These are phyloP conservation scores for Pseudognaphalium luteoalbum DNA, from an alignment of 129 eudicot species.

Conservation along the genomic window DNA sequence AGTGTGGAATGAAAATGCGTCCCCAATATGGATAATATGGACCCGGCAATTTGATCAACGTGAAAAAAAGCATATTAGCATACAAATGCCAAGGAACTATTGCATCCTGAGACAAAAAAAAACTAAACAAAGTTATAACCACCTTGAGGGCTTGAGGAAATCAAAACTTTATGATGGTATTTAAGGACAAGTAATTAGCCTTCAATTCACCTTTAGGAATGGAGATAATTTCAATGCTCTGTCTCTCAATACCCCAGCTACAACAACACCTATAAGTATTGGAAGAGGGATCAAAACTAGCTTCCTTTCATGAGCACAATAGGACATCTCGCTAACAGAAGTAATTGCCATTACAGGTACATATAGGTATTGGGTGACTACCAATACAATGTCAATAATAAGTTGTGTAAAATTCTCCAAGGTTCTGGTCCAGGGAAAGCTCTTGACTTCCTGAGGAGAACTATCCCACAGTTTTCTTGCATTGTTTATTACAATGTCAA, in stretches of 20 bases:
- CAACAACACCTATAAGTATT: slow-evolving; percentile 60
- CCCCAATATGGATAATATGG: slow-evolving; percentile 96
- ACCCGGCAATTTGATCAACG: slow-evolving; percentile 82
- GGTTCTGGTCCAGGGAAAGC: slow-evolving; percentile 65
- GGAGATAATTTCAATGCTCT: slow-evolving; percentile 77
- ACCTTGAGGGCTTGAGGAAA: background rate
- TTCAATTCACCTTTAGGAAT: slow-evolving; percentile 59
- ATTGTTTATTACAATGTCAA: slow-evolving; percentile 49
- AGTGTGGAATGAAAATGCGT: slow-evolving; percentile 76
- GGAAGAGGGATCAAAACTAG: slow-evolving; percentile 61
- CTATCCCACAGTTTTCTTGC: slow-evolving; percentile 66
- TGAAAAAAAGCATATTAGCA: slow-evolving; percentile 52
- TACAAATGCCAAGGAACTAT: slow-evolving; percentile 68
- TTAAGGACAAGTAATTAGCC: slow-evolving; percentile 1
- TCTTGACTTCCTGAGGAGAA: slow-evolving; percentile 73
- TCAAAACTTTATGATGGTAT: background rate
- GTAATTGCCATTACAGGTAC: slow-evolving; percentile 66
- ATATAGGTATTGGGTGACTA: slow-evolving; percentile 58
- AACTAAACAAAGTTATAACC: background rate
- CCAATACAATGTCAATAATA: slow-evolving; percentile 57
- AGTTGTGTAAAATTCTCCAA: slow-evolving; percentile 72
- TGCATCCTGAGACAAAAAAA: slow-evolving; percentile 29
- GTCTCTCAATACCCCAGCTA: slow-evolving; percentile 58
- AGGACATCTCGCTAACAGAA: slow-evolving; percentile 81
- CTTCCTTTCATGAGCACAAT: slow-evolving; percentile 83